Evolutionary conservation across 257 asterid species (phyloP), one percentile per base, ranked within the genome.

Genomic region (Ballota nigra): DNA sequence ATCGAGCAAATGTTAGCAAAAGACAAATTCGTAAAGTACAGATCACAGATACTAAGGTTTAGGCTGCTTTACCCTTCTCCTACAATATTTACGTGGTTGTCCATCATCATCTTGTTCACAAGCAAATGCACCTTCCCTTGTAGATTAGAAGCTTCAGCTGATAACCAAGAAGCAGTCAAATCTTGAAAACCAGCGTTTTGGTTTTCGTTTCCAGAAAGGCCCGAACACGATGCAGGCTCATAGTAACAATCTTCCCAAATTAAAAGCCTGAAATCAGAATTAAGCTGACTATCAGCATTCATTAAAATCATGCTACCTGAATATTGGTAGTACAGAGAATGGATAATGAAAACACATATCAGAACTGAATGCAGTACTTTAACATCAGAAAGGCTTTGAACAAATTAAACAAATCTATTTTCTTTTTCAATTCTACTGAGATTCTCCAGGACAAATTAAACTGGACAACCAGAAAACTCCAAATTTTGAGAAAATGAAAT

Each of bases 201-300:
- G 70, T 75, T 81, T 49, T 58, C 72, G 63, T 45, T 62, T 59
- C 81, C 83, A 22, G 66, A 69, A 43, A 70, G 77, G 68, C 78
- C 66, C 1, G 84, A 69, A 74, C 71, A 79, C 1, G 80, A 40
- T 56, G 68, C 75, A 0, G 88, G 76, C 76, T 89, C 95, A 38
- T 84, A 85, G 81, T 83, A 93, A 79, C 87, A 93, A 64, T 91
- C 98, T 77, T 93, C 97, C 97, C 96, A 89, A 65, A 91, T 86
- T 82, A 93, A 87, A 77, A 93, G 86, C 84, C 98, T 93, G 88
- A 68, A 69, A 75, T 47, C 71, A 66, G 75, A 79, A 71, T 29
- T 16, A 52, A 47, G 29, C 52, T 60, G 10, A 8, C 22, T 16
- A 71, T 79, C 23, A 77, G 55, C 47, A 59, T 58, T 65, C 33